A percentile compares a stretch with the other conserved stretches of the same genome.
Conservation (phyloP, 371 early-diverging fungal genomes). For the Syncephalastrum sp. region DNA sequence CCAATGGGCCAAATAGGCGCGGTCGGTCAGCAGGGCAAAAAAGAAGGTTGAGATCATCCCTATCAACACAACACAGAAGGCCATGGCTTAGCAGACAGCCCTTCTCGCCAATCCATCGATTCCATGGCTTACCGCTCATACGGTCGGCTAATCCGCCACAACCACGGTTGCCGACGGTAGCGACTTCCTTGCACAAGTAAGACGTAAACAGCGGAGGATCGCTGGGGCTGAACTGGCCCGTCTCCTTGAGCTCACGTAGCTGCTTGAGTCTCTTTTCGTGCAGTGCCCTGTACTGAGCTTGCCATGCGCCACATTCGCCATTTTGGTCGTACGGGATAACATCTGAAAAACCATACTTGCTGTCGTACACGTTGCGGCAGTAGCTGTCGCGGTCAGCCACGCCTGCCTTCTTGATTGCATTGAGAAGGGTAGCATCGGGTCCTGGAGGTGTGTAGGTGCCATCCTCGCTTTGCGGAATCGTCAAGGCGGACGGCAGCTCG, state of each 20-base stretch:
- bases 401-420: slow-evolving; percentile 17
- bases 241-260: slow-evolving; percentile 19
- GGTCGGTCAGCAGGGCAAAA: slow-evolving; percentile 28
- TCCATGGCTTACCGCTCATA: slow-evolving; percentile 27
- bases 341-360: slow-evolving; percentile 14
- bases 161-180: slow-evolving; percentile 18
- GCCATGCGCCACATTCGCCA: slow-evolving; percentile 38
- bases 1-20: slow-evolving; percentile 38
- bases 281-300: slow-evolving; percentile 22
- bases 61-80: slow-evolving; percentile 7
- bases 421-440: slow-evolving; percentile 23
- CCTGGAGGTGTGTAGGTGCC: slow-evolving; percentile 33
- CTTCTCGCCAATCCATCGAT: neutral
- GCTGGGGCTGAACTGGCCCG: slow-evolving; percentile 12
- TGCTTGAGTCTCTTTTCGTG: slow-evolving; percentile 24
- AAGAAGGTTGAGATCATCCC: slow-evolving; percentile 46
- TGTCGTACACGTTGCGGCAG: slow-evolving; percentile 23
- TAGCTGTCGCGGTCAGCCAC: slow-evolving; percentile 20
- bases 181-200: slow-evolving; percentile 22
- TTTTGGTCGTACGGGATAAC: slow-evolving; percentile 17
- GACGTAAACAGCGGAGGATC: slow-evolving; percentile 24
- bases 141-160: slow-evolving; percentile 40
- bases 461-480: slow-evolving; percentile 24
- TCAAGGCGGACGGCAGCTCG: slow-evolving; percentile 18
- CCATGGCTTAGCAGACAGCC: neutral